Evolutionary conservation across 2,329 filamentous ascomycete species (phyloP), one percentile per base, ranked within the genome.

Genomic region (Juglanconis oblonga): DNA sequence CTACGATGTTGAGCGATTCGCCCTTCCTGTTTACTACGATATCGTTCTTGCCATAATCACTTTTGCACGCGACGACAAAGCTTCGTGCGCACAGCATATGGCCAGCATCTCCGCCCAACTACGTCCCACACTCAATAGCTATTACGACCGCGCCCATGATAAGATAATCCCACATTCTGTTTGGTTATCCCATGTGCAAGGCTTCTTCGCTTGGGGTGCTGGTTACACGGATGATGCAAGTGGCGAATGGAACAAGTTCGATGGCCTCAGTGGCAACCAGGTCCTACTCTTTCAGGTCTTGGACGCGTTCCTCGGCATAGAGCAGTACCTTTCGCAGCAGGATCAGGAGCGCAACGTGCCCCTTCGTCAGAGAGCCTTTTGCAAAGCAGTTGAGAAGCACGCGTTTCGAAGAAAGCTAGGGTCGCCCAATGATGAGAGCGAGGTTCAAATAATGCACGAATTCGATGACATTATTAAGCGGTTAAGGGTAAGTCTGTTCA

Each of bases 191-290:
- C 66, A 70, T 50, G 66, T 73, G 1, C 73, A 74, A 59, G 73
- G 74, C 3, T 74, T 76, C 47, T 69, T 70, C 44, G 73, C 64
- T 10, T 76, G 74, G 73, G 73, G 70, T 4, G 63, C 66, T 40
- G 72, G 69, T n/a, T 60, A 67, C 5, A 50, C 67, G 14, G 64
- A 68, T 36, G 62, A 60, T 5, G 51, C 29, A 1, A 55, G 5
- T 32, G 67, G 67, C 3, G 63, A 68, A 54, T 67, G 58, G 47
- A 62, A 68, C 31, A 69, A 71, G 50, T 73, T 67, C 50, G 69
- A 73, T 58, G 74, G 74, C 31, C 64, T 76, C 6, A 71, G 67
- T 45, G 74, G 72, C 0, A 75, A 73, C 53, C 73, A 76, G 47
- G 55, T 72, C 1, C 60, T 74, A 10, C 51, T 75, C 14, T 73